Base-by-base conservation (phyloP, 768 basidiomycete species). In the Galerina sulciceps region DNA sequence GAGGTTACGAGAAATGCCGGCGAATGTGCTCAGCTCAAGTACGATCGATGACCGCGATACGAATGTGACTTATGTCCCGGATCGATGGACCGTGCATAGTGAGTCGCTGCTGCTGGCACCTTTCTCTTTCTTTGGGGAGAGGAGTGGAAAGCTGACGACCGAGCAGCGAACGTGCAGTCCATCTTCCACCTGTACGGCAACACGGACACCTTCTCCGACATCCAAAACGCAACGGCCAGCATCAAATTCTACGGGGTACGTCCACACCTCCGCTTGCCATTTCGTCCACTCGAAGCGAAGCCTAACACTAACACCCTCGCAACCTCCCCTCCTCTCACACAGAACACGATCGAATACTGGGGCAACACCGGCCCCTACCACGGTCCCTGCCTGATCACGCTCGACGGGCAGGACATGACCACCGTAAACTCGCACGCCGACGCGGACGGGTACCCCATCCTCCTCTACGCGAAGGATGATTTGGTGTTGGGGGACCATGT, bases 301-400 rank as follows among this genome's bases (percentile, higher is more conserved):
- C 13, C 5, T 31, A 11, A 53, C 14, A n/a, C n/a, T n/a, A n/a
- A n/a, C n/a, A n/a, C n/a, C n/a, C n/a, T n/a, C n/a, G n/a, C n/a
- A n/a, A n/a, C n/a, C n/a, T n/a, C n/a, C n/a, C n/a, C n/a, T 20
- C 17, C 41, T 15, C 18, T 22, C 23, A 3, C 23, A 15, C 22
- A 53, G 51, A 31, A 53, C 34, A 26, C 51, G 4, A 42, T 53
- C 14, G 51, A 53, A 13, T 53, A 53, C 38, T 53, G 51, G 51
- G 51, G 51, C 8, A 53, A 53, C 51, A 38, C 40, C 11, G 51
- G 51, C 10, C 51, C 51, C 4, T 38, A 38, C 40, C 51, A 53
- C 11, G 51, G 51, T 6, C 51, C 51, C 5, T 53, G 51, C 23
- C 23, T 26, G 6, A 31, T 53, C 20, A 53, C 38, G 22, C 20